Evolutionary conservation across 176 grass and related monocot species (phyloP).

Genomic region (Oryza australiensis): DNA sequence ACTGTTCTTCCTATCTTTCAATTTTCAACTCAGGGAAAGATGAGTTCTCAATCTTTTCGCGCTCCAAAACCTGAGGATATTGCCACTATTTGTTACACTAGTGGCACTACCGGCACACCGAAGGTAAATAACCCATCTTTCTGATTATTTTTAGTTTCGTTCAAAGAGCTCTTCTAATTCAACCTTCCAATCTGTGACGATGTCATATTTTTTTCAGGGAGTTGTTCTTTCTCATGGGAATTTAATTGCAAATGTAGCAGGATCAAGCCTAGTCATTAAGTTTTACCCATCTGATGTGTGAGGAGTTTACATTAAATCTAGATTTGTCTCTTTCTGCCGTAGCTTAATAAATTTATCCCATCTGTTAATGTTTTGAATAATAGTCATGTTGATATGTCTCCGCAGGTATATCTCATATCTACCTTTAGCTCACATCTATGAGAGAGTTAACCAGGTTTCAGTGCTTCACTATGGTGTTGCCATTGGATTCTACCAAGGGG

Average conservation of each 20-base stretch:
- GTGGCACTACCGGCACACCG: conserved; percentile 93
- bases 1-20: background rate
- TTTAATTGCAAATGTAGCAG: conserved; percentile 92
- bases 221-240: conserved; percentile 84
- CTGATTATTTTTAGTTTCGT: conserved; percentile 23
- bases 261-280: conserved; percentile 47
- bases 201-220: conserved; percentile 54
- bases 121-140: conserved; percentile 51
- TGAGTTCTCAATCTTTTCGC: conserved; percentile 61
- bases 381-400: conserved; percentile 7
- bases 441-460: conserved; percentile 77
- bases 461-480: conserved; percentile 70
- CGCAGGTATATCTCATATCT: conserved; percentile 87
- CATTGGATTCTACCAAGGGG: conserved; percentile 98
- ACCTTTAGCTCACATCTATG: conserved; percentile 95
- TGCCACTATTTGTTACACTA: conserved; percentile 96
- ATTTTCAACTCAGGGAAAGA: conserved; percentile 64
- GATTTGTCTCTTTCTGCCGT: background rate
- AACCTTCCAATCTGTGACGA: conserved; percentile 27
- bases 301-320: conserved; percentile 42
- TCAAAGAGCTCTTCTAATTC: background rate
- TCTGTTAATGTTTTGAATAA: background rate
- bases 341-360: background rate
- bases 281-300: conserved; percentile 89
- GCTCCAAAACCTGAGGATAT: conserved; percentile 89